Evolutionary conservation across 257 asterid species (phyloP), one percentile per base, ranked within the genome.

Genomic region (Fraxinus cuspidata): DNA sequence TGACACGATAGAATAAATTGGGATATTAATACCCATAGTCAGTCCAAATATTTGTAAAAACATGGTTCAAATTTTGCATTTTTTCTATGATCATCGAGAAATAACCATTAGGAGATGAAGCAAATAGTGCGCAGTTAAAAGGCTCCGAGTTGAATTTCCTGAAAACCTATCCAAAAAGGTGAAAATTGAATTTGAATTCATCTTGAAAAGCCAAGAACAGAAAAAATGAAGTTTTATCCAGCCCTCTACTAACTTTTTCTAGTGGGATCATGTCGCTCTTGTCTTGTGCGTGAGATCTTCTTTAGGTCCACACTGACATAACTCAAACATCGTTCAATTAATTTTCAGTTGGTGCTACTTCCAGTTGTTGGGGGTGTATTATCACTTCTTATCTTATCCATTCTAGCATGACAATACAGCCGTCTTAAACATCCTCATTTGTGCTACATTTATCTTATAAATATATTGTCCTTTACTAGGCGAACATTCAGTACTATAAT

Each of bases 11-110:
- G n/a, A 81, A 79, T n/a, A 73, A 81, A 78, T 28, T 47, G 70
- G 56, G 37, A 74, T 42, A 83, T 89, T 77, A 88, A 75, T 27
- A 70, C 67, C 73, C 58, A 63, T 18, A 58, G 51, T 71, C 29
- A 42, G 64, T 64, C 69, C 42, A 44, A 70, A 69, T 29, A 69
- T 53, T 70, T 25, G 66, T 74, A 58, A 63, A 77, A 77, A 71
- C 19, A 74, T 42, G 76, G 47, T 74, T 81, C 12, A 21, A 60
- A 37, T 71, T 72, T 81, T 56, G 80, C 85, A 78, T 72, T 63
- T 63, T 49, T 66, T 69, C 28, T 51, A 73, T 10, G 32, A 23
- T 3, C 32, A 11, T 23, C 7, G 8, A 3, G 32, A 25, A 63
- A 11, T 63, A 23, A 63, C 63, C 40, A 35, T 42, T 32, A 71